Conservation (phyloP, 1,284 basidiomycete genomes). For the Macrocybe sp. region DNA sequence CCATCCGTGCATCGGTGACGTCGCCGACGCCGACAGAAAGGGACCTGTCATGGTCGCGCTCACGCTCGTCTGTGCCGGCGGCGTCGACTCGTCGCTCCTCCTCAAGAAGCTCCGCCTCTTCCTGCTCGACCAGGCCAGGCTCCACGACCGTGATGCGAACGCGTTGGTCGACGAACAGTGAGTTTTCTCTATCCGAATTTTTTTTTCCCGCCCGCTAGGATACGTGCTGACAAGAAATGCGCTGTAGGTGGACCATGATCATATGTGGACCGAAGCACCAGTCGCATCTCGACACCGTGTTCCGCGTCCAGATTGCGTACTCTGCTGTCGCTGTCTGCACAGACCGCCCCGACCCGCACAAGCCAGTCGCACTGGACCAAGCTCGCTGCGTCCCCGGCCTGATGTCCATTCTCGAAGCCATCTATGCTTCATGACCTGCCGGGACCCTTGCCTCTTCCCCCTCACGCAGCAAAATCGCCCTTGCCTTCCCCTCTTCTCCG, state of each 20-base stretch:
- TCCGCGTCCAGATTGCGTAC: slow-evolving; percentile 64
- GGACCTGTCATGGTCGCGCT: slow-evolving; percentile 45
- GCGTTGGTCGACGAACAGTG: slow-evolving; percentile 67
- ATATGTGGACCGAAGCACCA: slow-evolving; percentile 50
- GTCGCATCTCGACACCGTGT: slow-evolving; percentile 36
- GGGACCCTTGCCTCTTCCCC: too few species aligned
- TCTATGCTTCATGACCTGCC: too few species aligned
- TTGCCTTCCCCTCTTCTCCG: too few species aligned
- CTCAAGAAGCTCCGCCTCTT: slow-evolving; percentile 48
- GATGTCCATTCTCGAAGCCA: slow-evolving; percentile 50
- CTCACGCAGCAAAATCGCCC: too few species aligned
- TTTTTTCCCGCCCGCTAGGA: not conserved
- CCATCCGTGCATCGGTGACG: slow-evolving; percentile 36
- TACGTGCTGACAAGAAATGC: not conserved
- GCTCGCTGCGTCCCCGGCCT: slow-evolving; percentile 52
- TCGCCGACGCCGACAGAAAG: slow-evolving; percentile 29
- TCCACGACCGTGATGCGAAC: slow-evolving; percentile 42
- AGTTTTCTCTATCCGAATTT: slow-evolving; percentile 20
- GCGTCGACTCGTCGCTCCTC: slow-evolving; percentile 55
- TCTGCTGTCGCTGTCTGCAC: slow-evolving; percentile 48
- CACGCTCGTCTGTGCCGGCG: slow-evolving; percentile 54
- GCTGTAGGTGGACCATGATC: slow-evolving; percentile 55
- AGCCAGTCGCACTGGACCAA: slow-evolving; percentile 49
- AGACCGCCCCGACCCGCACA: slow-evolving; percentile 37
- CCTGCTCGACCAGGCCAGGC: slow-evolving; percentile 48